Evolutionary conservation across 345 rosid species (phyloP), one percentile per base, ranked within the genome.

Genomic region (Turnera subulata): DNA sequence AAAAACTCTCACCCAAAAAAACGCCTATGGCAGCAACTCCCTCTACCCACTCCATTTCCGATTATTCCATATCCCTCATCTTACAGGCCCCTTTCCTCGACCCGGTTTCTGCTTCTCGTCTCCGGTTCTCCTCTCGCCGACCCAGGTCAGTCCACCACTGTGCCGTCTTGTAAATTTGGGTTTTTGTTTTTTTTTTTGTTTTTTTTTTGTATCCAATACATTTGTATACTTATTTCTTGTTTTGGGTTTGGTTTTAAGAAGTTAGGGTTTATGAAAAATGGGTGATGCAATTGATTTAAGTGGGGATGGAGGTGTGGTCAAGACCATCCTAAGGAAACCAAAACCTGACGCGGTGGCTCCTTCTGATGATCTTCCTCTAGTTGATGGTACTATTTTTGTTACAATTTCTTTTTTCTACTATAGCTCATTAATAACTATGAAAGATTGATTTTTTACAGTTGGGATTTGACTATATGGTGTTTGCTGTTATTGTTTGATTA

Each of bases 261-360:
- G 12, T 46, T 52, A 66, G 71, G 62, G 53, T 53, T n/a, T 44
- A 47, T 43, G 61, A 74, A 56, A 44, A 25, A 89, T 82, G 93
- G 82, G 76, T 1, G 98, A 86, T 56, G 69, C 59, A 9, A 50
- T 82, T 37, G 89, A 88, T 72, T 79, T 92, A 68, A 74, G 67
- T 49, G 93, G 89, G 19, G 91, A 92, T 75, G 96, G 87, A 64
- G 95, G 96, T 38, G 89, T 92, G 37, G 16, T 81, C 64, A 88
- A 86, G 80, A 72, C 75, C 58, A 77, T 84, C 42, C 46, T 86
- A 18, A 77, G 82, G 61, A 75, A 74, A 18, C 86, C 93, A 29
- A 88, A 81, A 69, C 74, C 82, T 10, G 89, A 74, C 67, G 91
- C 92, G 1, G 40, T 71, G 45, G 60, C 75, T 47, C 91, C 96